Evolutionary conservation across 116 monocot species (phyloP), one percentile per base, ranked within the genome.

Genomic region (Trichopus zeylanicus): DNA sequence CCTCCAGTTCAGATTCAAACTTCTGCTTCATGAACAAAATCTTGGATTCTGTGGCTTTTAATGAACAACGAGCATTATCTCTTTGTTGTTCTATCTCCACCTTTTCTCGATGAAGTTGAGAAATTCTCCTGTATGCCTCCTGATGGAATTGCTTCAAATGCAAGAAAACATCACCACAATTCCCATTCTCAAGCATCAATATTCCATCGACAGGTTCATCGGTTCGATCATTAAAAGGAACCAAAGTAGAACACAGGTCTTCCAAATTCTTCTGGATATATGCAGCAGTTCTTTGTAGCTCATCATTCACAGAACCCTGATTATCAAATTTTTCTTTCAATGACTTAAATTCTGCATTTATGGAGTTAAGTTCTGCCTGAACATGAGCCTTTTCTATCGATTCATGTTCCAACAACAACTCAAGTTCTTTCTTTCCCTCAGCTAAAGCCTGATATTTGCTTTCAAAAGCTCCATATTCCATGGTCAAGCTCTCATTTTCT

Each of bases 381-480:
- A 91, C 65, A 53, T 16, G 46, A 56, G 9, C 60, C 51, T 61
- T 88, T 61, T 81, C 69, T 19, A 70, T 60, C 26, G 46, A 77
- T 78, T 91, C 91, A 29, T 75, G 53, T 51, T 76, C 61, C 30
- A 91, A 59, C 29, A 79, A 61, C 13, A 72, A 48, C 66, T 92
- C 65, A 34, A 81, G 56, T 37, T 69, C 61, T 20, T 63, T 53
- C 22, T 61, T 83, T 69, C 92, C 83, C 64, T 75, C 79, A 71
- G 26, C 33, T 29, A 75, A 87, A 34, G 38, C 46, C 26, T 57
- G 67, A 63, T 73, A 82, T 16, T 73, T 77, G 37, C 52, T 67
- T 69, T 93, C 79, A 55, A 42, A 64, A 63, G 46, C 66, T 59
- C 42, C 59, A 13, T 18, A 77, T 26, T 82, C 73, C 55, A 42